These are phyloP conservation scores for Magnusiomyces suaveolens DNA, from an alignment of 1,139 yeast species.

Conservation along the genomic window DNA sequence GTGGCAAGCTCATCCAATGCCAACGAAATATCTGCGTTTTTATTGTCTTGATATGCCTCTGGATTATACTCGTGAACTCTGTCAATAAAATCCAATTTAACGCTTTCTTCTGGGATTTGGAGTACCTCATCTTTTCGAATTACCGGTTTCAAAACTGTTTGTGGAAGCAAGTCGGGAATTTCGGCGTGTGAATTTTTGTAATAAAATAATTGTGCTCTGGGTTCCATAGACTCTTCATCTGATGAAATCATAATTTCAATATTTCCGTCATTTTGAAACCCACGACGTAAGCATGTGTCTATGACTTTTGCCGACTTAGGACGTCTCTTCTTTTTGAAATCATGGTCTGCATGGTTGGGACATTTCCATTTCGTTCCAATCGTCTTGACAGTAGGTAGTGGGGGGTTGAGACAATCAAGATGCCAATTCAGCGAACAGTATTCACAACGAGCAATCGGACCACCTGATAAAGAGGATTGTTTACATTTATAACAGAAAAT, in stretches of 20 bases:
- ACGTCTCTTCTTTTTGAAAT: slow-evolving; percentile 33
- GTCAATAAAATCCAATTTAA: slow-evolving; percentile 65
- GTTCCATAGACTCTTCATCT: slow-evolving; percentile 23
- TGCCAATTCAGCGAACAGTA: slow-evolving; percentile 88
- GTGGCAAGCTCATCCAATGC: slow-evolving; percentile 31
- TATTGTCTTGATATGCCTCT: slow-evolving; percentile 23
- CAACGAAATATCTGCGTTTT: slow-evolving; percentile 24
- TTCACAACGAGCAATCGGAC: slow-evolving; percentile 64
- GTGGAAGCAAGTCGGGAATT: slow-evolving; percentile 40
- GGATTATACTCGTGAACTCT: slow-evolving; percentile 21
- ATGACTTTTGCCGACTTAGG: slow-evolving; percentile 46
- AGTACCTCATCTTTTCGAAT: slow-evolving; percentile 46
- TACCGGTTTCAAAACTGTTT: slow-evolving; percentile 34
- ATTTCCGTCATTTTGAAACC: slow-evolving; percentile 57
- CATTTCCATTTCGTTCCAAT: slow-evolving; percentile 86
- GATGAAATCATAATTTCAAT: slow-evolving; percentile 47
- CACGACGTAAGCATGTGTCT: slow-evolving; percentile 50
- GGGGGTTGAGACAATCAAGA: slow-evolving; percentile 74
- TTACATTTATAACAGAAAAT: slow-evolving; percentile 71
- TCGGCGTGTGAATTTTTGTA: slow-evolving; percentile 34
- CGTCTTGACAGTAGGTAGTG: slow-evolving; percentile 64
- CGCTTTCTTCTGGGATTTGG: slow-evolving; percentile 61
- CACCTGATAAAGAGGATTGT: slow-evolving; percentile 49
- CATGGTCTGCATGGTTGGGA: slow-evolving; percentile 65
- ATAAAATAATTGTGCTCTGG: background rate